Base-by-base conservation (phyloP, 2,329 filamentous ascomycete genomes). In the Cyanodermella asteris region DNA sequence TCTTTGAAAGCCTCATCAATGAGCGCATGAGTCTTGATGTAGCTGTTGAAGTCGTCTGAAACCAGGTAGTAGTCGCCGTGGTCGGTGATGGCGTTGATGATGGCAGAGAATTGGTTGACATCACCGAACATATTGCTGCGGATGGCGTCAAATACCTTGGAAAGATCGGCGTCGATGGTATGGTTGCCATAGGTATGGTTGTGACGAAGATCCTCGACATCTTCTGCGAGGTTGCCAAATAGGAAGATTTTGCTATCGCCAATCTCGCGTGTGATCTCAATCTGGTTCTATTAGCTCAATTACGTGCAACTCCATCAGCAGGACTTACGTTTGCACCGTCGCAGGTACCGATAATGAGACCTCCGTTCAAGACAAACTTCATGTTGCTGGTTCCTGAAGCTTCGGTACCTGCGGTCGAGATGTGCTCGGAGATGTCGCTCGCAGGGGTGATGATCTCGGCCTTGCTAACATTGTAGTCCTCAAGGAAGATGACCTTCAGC, bases 381-480 rank as follows among this genome's bases (percentile, higher is more conserved):
- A 97, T 97, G 66, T 97, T 97, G 43, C 78, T 91, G 8, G 81
- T 91, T 34, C 84, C 84, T 34, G 60, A 67, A 14, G 65, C 69
- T 39, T 97, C 87, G 1, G 87, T 97, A 24, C 87, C 87, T 18
- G 87, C 87, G 13, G 87, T 97, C 3, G 87, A 94, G 43, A 97
- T 97, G 48, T 97, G 87, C 56, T 97, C 87, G 51, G 81, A 91
- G 41, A 97, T 72, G 41, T 97, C 87, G 12, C 80, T 91, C 8
- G 87, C 87, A 8, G 87, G 87, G 35, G 68, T 67, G 41, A 97
- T 93, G 42, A 94, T 82, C 54, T 97, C 87, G 3, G 87, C 87
- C 59, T 97, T 97, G 66, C 81, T 91, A 43, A 97, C 87, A 37
- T 97, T 97, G 64, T 97, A 97, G 52, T 97, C 87, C 44, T 90